These are phyloP conservation scores for Silene latifolia DNA, from an alignment of 148 eudicot species.

Conservation along the genomic window DNA sequence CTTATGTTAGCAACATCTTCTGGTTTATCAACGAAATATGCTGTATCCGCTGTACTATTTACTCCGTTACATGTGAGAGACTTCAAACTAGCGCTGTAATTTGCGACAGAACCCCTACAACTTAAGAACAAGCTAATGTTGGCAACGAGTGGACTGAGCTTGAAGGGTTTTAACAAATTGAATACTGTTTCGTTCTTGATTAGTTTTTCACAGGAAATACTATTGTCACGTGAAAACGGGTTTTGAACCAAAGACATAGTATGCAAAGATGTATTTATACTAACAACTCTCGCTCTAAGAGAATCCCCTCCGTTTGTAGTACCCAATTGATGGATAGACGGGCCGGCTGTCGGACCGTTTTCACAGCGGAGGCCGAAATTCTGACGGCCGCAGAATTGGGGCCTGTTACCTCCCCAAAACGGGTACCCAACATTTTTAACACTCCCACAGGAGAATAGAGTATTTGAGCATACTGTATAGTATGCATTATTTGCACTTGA, in stretches of 20 bases:
- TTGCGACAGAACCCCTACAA: not conserved
- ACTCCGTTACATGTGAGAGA: not conserved
- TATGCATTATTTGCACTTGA: not conserved
- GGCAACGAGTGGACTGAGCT: not conserved
- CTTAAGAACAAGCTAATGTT: not conserved
- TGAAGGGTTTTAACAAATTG: not conserved
- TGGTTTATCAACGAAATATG: not conserved
- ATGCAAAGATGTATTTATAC: slow-evolving; percentile 8
- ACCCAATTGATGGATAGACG: not conserved
- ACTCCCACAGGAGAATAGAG: slow-evolving; percentile 9
- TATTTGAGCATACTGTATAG: slow-evolving; percentile 3
- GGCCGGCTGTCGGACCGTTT: not conserved
- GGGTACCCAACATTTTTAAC: slow-evolving; percentile 17
- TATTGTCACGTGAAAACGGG: not conserved
- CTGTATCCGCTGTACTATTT: not conserved
- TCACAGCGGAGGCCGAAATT: slow-evolving; percentile 5
- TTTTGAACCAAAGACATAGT: not conserved
- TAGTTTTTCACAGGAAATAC: not conserved
- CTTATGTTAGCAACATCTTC: not conserved
- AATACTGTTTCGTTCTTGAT: not conserved
- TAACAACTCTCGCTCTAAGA: not conserved
- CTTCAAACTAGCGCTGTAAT: not conserved
- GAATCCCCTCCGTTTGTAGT: not conserved
- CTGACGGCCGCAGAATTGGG: slow-evolving; percentile 10
- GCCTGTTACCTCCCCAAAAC: slow-evolving; percentile 16